Evolutionary conservation across 1,284 basidiomycete species (phyloP).

Genomic region (Moesziomyces sp.): DNA sequence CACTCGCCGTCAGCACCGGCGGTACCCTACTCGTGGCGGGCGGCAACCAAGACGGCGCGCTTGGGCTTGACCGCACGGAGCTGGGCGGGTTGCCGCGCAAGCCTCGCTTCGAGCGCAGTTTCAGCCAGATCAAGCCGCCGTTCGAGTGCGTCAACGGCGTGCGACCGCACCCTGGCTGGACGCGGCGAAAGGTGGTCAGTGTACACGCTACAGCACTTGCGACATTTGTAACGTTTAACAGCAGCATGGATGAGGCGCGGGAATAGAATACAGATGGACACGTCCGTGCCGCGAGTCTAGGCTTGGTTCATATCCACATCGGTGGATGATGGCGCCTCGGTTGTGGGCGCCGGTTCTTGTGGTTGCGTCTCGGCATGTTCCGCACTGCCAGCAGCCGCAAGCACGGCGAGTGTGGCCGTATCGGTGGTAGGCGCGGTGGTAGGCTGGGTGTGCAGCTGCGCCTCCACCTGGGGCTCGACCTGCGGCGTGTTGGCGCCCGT

Average conservation of each 20-base stretch:
- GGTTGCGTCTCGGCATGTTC: conserved; percentile 27
- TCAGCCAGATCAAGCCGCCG: conserved; percentile 29
- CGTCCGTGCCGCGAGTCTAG: background rate
- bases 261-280: conserved; percentile 8
- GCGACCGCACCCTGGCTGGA: conserved; percentile 11
- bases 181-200: conserved; percentile 3
- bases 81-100: background rate
- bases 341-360: background rate
- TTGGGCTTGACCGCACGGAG: conserved; percentile 1
- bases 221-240: conserved; percentile 17
- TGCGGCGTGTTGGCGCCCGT: conserved; percentile 23
- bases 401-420: conserved; percentile 18
- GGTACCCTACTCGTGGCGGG: conserved; percentile 15
- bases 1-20: conserved; percentile 2
- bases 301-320: conserved; percentile 42
- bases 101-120: conserved; percentile 16
- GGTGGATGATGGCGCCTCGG: too few species aligned
- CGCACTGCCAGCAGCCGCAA: conserved; percentile 19
- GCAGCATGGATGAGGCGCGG: background rate
- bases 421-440: conserved; percentile 5
- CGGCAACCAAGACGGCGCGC: conserved; percentile 11
- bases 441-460: conserved; percentile 36
- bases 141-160: conserved; percentile 27
- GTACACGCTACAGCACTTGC: conserved; percentile 20
- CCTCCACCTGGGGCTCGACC: conserved; percentile 34